Base-by-base conservation (phyloP, 2,329 filamentous ascomycete genomes). In the Aspergillus sp. region DNA sequence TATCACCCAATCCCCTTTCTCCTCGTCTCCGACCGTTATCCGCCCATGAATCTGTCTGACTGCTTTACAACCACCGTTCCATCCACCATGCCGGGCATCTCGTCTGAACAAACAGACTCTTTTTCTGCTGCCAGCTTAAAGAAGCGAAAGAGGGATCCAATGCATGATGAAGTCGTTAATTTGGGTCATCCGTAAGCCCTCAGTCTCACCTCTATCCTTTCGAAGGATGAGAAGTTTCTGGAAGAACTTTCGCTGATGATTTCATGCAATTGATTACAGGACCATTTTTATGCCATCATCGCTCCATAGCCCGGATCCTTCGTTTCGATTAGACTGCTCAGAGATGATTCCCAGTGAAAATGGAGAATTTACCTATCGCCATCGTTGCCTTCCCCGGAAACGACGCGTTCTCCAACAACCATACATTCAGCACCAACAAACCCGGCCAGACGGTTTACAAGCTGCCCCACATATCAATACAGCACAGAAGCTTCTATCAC, bases 141-240 rank as follows among this genome's bases (percentile, higher is more conserved):
- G 30, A 62, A 63, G 43, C 45, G 59, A 27, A 62, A 60, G 34
- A 51, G 58, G 39, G 57, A 61, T 37, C 36, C 38, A 11, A 27
- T 32, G 2, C 35, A 46, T 27, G 39, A 49, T n/a, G 51, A 50
- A n/a, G 28, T 40, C 28, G 39, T 51, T n/a, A 42, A 50, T 32
- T 13, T 42, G n/a, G 36, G 33, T 12, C 47, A 49, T 37, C 46
- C 44, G 50, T 57, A 45, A 40, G 48, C 19, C 19, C 19, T 19
- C 19, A 19, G 19, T 19, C 19, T 19, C 19, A 19, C 19, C 19
- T 19, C 19, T 19, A 19, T 19, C 19, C 19, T 32, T n/a, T 31
- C 5, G 19, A 27, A 27, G 19, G 10, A 39, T 27, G n/a, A 33
- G n/a, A 31, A 10, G 28, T 29, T 7, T 33, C 27, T 26, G n/a